phyloP scores from a whole-genome alignment of 139 green algal species.

The Ettlia oleoabundans region DNA sequence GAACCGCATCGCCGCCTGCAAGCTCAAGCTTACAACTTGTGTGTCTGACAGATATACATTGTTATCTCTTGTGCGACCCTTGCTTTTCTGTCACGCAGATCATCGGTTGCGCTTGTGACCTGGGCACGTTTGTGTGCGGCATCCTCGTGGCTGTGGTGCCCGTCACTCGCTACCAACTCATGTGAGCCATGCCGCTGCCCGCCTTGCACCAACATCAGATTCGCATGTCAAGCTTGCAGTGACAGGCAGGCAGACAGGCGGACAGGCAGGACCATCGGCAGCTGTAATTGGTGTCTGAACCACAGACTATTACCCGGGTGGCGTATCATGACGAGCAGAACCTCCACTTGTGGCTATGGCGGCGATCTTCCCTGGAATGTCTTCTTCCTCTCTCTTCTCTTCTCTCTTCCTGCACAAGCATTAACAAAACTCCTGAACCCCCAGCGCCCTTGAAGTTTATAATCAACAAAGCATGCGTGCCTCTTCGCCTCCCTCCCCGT shows the following conservation, averaged over 20 bases:
- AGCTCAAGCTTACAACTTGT: not conserved
- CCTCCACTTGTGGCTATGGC: too few species aligned
- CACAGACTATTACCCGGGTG: too few species aligned
- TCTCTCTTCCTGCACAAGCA: too few species aligned
- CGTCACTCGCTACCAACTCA: not conserved
- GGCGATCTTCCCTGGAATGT: too few species aligned
- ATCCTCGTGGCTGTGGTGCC: not conserved
- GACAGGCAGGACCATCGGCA: too few species aligned
- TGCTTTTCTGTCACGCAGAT: not conserved
- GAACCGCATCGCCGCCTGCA: too few species aligned
- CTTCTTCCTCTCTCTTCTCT: too few species aligned
- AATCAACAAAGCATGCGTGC: not conserved
- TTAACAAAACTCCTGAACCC: too few species aligned
- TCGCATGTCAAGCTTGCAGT: not conserved
- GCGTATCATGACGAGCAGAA: too few species aligned
- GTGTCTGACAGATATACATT: not conserved
- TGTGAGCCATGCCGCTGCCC: constrained; percentile 3
- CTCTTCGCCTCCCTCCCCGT: not conserved
- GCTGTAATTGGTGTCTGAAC: too few species aligned
- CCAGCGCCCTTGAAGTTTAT: too few species aligned
- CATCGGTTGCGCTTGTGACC: constrained; percentile 23
- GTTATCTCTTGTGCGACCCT: not conserved
- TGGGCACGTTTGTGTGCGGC: constrained; percentile 28
- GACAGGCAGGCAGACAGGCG: not conserved
- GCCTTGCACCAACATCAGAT: not conserved